Conservation (phyloP, 495 filamentous ascomycete genomes). For the Apodospora peruviana region DNA sequence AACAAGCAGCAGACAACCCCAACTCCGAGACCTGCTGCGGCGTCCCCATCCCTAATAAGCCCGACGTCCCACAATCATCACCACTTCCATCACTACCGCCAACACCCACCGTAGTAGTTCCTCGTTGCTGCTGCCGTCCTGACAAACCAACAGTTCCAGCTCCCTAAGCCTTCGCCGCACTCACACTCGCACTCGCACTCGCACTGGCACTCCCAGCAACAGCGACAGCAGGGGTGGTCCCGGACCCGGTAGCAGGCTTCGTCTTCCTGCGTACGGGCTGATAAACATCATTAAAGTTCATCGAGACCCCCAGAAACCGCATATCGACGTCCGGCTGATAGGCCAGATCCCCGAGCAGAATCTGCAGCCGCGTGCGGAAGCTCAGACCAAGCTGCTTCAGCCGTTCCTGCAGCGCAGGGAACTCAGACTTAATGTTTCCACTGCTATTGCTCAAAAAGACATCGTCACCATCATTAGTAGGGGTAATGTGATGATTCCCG, state of each 20-base stretch:
- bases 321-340: conserved; percentile 95
- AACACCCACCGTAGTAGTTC: not conserved
- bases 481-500: not conserved
- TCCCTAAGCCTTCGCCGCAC: conserved; percentile 6
- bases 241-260: conserved; percentile 16
- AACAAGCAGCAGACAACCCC: too few species aligned
- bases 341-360: conserved; percentile 80
- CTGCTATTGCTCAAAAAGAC: conserved; percentile 45
- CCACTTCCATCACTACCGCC: not conserved
- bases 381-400: conserved; percentile 63
- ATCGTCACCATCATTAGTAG: conserved; percentile 3
- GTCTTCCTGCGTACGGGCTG: conserved; percentile 60
- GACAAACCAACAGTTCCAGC: not conserved
- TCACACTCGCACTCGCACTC: not conserved
- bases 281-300: conserved; percentile 99
- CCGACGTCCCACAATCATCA: too few species aligned
- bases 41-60: too few species aligned
- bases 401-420: conserved; percentile 67
- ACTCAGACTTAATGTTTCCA: conserved; percentile 43
- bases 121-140: not conserved
- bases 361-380: conserved; percentile 70
- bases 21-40: not conserved
- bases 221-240: not conserved
- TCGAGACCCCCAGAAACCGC: conserved; percentile 88
- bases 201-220: not conserved